Conservation (phyloP, 2,329 filamentous ascomycete species). For the Phyllosticta paracitricarpa region DNA sequence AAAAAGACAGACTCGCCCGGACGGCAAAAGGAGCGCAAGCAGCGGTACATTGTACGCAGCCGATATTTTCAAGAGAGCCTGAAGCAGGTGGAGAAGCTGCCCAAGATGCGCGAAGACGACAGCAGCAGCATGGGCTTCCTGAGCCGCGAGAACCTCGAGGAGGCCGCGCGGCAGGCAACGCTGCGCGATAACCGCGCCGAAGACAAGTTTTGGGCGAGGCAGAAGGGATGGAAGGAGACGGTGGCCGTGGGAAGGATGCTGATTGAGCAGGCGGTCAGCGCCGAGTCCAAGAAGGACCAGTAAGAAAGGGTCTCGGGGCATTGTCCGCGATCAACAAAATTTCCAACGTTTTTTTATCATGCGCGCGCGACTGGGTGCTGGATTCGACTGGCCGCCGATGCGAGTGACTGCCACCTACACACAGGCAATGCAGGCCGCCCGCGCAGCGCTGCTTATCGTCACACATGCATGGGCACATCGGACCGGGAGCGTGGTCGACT, state of each 20-base stretch:
- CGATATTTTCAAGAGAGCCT: conserved; percentile 66
- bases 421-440: not conserved
- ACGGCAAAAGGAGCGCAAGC: conserved; percentile 71
- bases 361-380: not conserved
- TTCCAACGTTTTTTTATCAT: not conserved
- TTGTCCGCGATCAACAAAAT: not conserved
- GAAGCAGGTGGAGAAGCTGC: conserved; percentile 41
- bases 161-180: conserved; percentile 35
- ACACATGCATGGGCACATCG: not conserved
- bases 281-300: conserved; percentile 28
- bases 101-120: conserved; percentile 37
- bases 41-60: conserved; percentile 73
- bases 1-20: conserved; percentile 77
- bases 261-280: conserved; percentile 33
- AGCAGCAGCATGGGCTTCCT: conserved; percentile 47
- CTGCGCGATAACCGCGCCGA: conserved; percentile 33
- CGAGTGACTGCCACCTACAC: not conserved
- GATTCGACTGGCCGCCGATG: not conserved
- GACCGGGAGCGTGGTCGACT: not conserved
- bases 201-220: conserved; percentile 44
- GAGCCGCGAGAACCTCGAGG: conserved; percentile 55
- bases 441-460: not conserved
- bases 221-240: conserved; percentile 41
- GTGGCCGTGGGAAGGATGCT: conserved; percentile 40
- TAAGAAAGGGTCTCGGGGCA: not conserved